Conservation (phyloP, 2,329 filamentous ascomycete species). For the Aspergillus japonicus region DNA sequence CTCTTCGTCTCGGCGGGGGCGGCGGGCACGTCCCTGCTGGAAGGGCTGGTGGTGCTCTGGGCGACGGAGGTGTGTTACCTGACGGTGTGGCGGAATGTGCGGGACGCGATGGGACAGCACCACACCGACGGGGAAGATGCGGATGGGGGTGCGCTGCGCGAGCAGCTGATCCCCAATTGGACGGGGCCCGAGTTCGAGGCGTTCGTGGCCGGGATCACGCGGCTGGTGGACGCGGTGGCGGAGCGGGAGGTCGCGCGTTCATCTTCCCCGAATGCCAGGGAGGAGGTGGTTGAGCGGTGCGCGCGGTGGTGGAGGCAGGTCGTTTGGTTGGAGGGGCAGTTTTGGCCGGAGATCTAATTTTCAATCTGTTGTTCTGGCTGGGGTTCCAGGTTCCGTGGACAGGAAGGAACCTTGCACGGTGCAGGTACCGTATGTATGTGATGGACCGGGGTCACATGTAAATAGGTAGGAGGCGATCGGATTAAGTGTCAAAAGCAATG, state of each 20-base stretch:
- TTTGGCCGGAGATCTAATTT: slow-evolving; percentile 53
- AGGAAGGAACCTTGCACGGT: no score
- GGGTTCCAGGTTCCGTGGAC: not conserved
- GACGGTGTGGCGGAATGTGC: slow-evolving; percentile 55
- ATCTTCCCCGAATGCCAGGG: not conserved
- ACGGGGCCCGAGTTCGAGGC: slow-evolving; percentile 59
- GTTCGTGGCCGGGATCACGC: slow-evolving; percentile 58
- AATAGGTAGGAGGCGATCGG: not conserved
- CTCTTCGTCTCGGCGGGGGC: slow-evolving; percentile 59
- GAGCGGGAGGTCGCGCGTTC: slow-evolving; percentile 29
- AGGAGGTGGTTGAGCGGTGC: slow-evolving; percentile 43
- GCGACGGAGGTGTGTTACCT: slow-evolving; percentile 69
- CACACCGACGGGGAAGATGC: slow-evolving; percentile 48
- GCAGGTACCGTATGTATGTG: no score
- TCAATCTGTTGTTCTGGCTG: not conserved
- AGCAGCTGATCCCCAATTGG: slow-evolving; percentile 69
- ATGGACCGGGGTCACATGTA: no score
- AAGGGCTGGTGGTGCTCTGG: slow-evolving; percentile 73
- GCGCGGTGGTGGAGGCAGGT: slow-evolving; percentile 51
- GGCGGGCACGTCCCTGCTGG: slow-evolving; percentile 55
- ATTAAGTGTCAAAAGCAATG: not conserved
- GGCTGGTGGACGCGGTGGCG: slow-evolving; percentile 57
- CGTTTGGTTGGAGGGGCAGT: slow-evolving; percentile 57
- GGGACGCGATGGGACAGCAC: slow-evolving; percentile 31
- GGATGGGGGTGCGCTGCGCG: slow-evolving; percentile 64